Conservation (phyloP, 805 yeast species). For the Yarrowia yakushimensis region DNA sequence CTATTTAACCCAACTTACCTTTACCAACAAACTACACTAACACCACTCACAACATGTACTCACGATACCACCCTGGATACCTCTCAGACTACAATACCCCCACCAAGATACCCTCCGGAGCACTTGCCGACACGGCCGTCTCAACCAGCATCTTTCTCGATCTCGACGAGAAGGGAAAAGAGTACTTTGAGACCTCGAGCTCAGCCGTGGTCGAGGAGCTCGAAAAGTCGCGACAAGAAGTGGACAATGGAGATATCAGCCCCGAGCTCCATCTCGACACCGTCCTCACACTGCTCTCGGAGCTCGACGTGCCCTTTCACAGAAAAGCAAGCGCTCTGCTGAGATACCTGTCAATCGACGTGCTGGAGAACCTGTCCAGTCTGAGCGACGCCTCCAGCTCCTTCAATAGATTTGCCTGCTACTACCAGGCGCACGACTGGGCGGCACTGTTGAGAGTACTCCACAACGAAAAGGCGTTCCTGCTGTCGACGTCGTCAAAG, state of each 20-base stretch:
- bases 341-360: neutral
- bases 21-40: no score
- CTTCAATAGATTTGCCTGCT: neutral
- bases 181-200: neutral
- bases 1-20: no score
- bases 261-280: neutral
- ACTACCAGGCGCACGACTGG: slow-evolving; percentile 7
- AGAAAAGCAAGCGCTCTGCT: slow-evolving; percentile 1
- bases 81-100: neutral
- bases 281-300: neutral
- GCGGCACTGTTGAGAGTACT: neutral
- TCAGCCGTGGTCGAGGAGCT: neutral
- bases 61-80: neutral
- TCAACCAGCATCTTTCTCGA: neutral
- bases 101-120: neutral
- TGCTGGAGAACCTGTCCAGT: neutral
- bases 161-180: neutral
- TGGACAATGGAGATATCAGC: neutral
- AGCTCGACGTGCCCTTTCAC: neutral
- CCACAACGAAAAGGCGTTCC: neutral
- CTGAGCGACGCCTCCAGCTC: neutral
- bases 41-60: neutral
- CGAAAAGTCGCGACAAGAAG: neutral
- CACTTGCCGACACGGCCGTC: neutral
- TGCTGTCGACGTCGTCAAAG: neutral